Base-by-base conservation (phyloP, 352 stramenopile genomes). In the Pythium coloratum region DNA sequence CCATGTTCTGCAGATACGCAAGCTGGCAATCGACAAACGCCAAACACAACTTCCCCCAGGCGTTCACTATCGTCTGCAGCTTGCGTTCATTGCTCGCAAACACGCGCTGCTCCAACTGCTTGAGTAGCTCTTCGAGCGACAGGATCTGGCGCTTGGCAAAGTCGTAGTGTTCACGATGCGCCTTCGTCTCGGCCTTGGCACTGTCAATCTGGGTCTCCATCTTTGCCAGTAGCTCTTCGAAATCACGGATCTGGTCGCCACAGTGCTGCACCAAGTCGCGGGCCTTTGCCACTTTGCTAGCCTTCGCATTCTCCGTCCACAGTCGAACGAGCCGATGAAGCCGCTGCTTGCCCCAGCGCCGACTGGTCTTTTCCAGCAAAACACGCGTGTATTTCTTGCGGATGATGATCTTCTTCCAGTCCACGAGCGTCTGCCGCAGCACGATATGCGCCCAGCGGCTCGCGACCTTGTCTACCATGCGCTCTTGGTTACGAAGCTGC, bases 361-460 rank as follows among this genome's bases (percentile, higher is more conserved):
- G 70, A 49, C 76, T 82, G 8, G 78, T 89, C 62, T 88, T 85
- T 28, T 81, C 75, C 0, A 91, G 69, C 51, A 91, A 63, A 42
- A 91, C 82, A 13, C 82, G 78, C 18, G 82, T 89, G 66, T 89
- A 91, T 38, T 91, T 91, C 46, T 88, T 88, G 49, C 80, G 78
- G 16, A 88, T 71, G 49, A 89, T 83, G 44, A 89, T 83, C 70
- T 89, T 88, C 62, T 84, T 86, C 82, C 82, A 91, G 59, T 91
- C 73, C 36, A 81, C 77, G 3, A 91, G 69, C 2, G 82, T 87
- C 64, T 92, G 80, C 16, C 73, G 73, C 34, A 84, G 74, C 51
- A 90, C 58, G 42, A 90, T 47, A 2, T 66, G 55, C 0, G 73
- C 78, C 82, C 81, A 90, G 28, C 79, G 78, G 40, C 47, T 71